Conservation (phyloP, 345 rosid species). For the Dovyalis caffra region DNA sequence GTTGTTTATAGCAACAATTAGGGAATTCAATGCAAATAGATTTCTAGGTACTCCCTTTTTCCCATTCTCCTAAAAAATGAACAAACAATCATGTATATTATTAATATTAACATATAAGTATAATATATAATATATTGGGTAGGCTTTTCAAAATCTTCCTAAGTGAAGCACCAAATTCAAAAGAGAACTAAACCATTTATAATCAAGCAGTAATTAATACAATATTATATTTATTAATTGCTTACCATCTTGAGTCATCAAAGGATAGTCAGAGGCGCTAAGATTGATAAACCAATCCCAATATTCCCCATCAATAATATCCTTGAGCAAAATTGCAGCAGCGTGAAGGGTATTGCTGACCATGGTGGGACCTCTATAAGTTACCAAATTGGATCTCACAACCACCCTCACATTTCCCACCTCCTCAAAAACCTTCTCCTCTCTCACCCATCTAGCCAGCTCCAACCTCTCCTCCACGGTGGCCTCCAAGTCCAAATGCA, state of each 20-base stretch:
- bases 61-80: too few relatives aligned
- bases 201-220: too few relatives aligned
- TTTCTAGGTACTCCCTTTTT: too few relatives aligned
- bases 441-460: constrained; percentile 53
- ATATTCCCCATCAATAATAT: constrained; percentile 44
- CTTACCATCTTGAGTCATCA: constrained; percentile 89
- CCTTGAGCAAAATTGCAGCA: constrained; percentile 68
- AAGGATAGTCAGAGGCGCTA: constrained; percentile 93
- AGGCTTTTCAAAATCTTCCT: too few relatives aligned
- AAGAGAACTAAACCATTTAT: background rate
- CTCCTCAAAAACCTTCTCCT: constrained; percentile 46
- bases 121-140: too few relatives aligned
- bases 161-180: background rate
- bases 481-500: constrained; percentile 86
- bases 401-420: constrained; percentile 74
- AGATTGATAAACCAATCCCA: constrained; percentile 97
- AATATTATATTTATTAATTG: too few relatives aligned
- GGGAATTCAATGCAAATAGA: too few relatives aligned
- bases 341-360: constrained; percentile 90
- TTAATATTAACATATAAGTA: too few relatives aligned
- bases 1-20: too few relatives aligned
- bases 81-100: too few relatives aligned
- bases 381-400: constrained; percentile 73
- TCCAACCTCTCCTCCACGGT: constrained; percentile 67
- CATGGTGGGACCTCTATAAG: constrained; percentile 91